A percentile compares a stretch with the other conserved stretches of the same genome.
phyloP scores from a whole-genome alignment of 192 early-diverging fungal species.

The Podila verticillata region DNA sequence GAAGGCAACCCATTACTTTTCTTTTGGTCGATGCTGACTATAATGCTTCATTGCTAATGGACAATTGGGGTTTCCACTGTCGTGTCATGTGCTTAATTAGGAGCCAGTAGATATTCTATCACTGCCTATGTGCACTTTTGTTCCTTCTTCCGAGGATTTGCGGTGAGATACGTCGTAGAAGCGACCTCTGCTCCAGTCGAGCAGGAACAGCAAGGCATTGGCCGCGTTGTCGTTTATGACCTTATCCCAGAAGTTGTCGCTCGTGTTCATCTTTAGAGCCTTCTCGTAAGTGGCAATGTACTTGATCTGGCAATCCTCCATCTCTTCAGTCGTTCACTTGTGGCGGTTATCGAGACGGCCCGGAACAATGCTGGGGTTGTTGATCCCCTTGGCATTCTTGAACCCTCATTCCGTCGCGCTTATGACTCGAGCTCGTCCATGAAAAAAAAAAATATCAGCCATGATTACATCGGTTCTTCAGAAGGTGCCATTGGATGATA shows the following conservation, averaged over 20 bases:
- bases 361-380: background rate
- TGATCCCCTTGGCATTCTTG: background rate
- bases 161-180: background rate
- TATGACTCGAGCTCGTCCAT: conserved; percentile 2
- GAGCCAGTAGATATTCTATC: too few relatives aligned
- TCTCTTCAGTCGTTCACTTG: background rate
- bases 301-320: background rate
- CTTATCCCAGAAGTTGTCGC: background rate
- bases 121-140: too few relatives aligned
- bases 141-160: too few relatives aligned
- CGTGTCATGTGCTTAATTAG: too few relatives aligned
- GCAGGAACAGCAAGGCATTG: background rate
- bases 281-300: background rate
- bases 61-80: too few relatives aligned
- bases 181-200: background rate
- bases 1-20: too few relatives aligned
- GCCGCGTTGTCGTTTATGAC: background rate
- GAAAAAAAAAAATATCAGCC: background rate
- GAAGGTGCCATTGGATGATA: background rate
- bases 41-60: too few relatives aligned
- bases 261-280: conserved; percentile 1
- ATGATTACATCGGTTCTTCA: background rate
- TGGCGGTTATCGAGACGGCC: background rate
- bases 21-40: too few relatives aligned
- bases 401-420: background rate